phyloP scores from a whole-genome alignment of 768 basidiomycete genomes.

The Tremella fuciformis region DNA sequence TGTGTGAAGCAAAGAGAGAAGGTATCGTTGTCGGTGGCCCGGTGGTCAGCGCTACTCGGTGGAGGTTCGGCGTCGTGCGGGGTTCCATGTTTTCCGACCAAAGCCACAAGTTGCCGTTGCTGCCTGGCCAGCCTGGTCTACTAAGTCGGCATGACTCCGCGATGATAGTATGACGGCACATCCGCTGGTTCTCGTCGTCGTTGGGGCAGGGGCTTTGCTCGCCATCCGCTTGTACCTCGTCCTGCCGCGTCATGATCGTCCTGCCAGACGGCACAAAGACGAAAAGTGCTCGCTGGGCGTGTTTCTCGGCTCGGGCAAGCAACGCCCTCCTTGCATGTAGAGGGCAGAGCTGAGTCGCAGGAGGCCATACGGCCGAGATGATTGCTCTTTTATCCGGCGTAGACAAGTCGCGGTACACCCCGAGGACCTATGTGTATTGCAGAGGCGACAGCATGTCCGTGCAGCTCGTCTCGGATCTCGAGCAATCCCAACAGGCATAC shows the following conservation, averaged over 20 bases:
- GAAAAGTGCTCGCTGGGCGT: slow-evolving; percentile 64
- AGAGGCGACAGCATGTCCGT: slow-evolving; percentile 77
- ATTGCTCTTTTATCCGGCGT: slow-evolving; percentile 68
- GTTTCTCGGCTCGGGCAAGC: slow-evolving; percentile 87
- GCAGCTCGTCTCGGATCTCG: slow-evolving; percentile 66
- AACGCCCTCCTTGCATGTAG: slow-evolving; percentile 9
- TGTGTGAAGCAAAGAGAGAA: too few species aligned
- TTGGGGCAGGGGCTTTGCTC: slow-evolving; percentile 1
- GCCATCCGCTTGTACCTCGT: slow-evolving; percentile 23
- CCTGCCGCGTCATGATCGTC: slow-evolving; percentile 2
- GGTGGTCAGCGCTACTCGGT: too few species aligned
- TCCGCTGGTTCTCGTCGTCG: background rate
- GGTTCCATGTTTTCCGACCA: too few species aligned
- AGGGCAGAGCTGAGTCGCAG: slow-evolving; percentile 54
- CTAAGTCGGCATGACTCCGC: too few species aligned
- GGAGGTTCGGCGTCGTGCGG: too few species aligned
- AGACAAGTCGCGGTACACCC: slow-evolving; percentile 70
- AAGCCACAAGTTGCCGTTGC: too few species aligned
- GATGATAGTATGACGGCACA: too few species aligned
- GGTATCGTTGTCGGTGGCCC: too few species aligned
- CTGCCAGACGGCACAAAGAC: background rate
- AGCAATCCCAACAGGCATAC: slow-evolving; percentile 47
- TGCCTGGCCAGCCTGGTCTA: too few species aligned
- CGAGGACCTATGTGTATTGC: slow-evolving; percentile 75
- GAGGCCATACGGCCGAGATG: slow-evolving; percentile 91